Base-by-base conservation (phyloP, 768 basidiomycete genomes). In the Boletus barrowsii region DNA sequence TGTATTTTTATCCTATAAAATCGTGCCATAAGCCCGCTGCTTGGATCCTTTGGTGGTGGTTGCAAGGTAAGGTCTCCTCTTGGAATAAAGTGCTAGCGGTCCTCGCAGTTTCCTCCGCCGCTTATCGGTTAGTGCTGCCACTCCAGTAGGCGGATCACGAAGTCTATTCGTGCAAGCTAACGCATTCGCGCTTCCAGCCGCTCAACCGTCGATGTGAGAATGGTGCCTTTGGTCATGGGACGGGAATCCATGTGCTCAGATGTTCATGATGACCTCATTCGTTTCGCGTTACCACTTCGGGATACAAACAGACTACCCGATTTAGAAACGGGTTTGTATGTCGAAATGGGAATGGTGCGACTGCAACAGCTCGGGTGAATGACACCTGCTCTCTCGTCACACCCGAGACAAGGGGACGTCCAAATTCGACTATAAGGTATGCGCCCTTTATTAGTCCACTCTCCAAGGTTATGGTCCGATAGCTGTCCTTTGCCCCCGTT, bases 381-480 rank as follows among this genome's bases (percentile, higher is more conserved):
- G 49, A 48, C 51, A 48, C 3, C 36, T 44, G 33, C 26, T 42
- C 17, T 42, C 17, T 40, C 53, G 37, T 56, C 40, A 42, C 54
- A 44, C 53, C 39, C 43, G 56, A 50, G 5, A 69, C 63, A 69
- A 69, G 62, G 65, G 65, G 55, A 64, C 44, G 11, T 39, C 68
- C 66, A 68, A 62, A 70, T 70, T 8, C 6, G 66, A 59, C 33
- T 22, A 68, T 51, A 64, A 64, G 48, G 62, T 51, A 53, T 53
- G 42, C 22, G 17, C 32, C 32, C 32, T 62, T 72, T 72, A 72
- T 61, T 62, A 68, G 56, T 36, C 36, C 32, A 8, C 29, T 29
- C 30, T 35, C 42, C 9, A 37, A 24, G 33, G 41, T 5, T 29
- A 55, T 48, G 22, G 18, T 9, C 15, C 4, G 1, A 13, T 39